Evolutionary conservation across 140 eudicot genomes (phyloP).

Genomic region (Bidens hawaiensis): DNA sequence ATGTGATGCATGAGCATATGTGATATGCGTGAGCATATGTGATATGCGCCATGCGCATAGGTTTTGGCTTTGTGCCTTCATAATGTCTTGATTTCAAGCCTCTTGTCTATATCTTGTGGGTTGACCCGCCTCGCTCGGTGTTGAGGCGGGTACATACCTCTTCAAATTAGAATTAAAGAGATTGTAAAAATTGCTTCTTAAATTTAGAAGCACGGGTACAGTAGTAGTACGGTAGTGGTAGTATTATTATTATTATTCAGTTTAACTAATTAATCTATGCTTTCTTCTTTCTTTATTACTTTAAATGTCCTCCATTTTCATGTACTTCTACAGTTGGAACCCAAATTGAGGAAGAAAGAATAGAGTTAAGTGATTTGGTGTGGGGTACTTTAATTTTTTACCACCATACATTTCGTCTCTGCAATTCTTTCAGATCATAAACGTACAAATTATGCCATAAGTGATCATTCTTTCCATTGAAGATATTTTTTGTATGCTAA

Average conservation of each 20-base stretch:
- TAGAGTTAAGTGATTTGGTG: constrained; percentile 20
- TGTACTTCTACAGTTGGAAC: constrained; percentile 3
- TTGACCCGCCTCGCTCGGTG: too few relatives aligned
- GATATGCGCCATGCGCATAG: too few relatives aligned
- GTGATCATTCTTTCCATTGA: too few relatives aligned
- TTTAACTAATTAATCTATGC: too few relatives aligned
- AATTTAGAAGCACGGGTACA: constrained; percentile 27
- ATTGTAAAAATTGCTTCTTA: constrained; percentile 25
- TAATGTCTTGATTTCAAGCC: too few relatives aligned
- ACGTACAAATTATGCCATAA: constrained; percentile 18
- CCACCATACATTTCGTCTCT: constrained; percentile 27
- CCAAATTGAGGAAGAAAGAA: constrained; percentile 16
- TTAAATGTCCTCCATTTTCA: neutral
- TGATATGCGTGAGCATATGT: too few relatives aligned
- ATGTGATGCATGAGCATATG: too few relatives aligned
- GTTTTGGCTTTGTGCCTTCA: too few relatives aligned
- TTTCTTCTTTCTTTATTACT: neutral
- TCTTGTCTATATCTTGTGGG: too few relatives aligned
- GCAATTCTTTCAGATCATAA: constrained; percentile 32
- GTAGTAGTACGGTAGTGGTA: constrained; percentile 24
- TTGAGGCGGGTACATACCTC: too few relatives aligned
- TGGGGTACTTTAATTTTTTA: constrained; percentile 10
- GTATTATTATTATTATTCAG: neutral
- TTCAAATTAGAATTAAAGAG: neutral
- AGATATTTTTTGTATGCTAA: neutral